These are phyloP conservation scores for Excoecaria cochinchinensis DNA, from an alignment of 345 rosid species.

Conservation along the genomic window DNA sequence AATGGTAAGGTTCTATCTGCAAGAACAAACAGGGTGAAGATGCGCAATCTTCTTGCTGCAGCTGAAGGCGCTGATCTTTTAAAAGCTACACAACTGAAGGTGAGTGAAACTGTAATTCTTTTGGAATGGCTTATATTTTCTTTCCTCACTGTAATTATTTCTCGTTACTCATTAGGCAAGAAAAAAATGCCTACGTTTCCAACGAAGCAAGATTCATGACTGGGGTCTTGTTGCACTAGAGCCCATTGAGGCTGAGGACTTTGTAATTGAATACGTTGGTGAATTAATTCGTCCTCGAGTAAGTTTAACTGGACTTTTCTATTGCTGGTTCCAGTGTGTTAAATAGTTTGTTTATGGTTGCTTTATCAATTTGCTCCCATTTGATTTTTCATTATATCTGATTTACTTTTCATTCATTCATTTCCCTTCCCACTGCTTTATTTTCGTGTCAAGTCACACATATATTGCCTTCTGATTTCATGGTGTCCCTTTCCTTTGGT, in stretches of 20 bases:
- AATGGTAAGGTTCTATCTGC: conserved; percentile 78
- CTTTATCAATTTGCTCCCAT: background rate
- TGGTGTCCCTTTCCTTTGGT: conserved; percentile 19
- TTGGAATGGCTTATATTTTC: conserved; percentile 12
- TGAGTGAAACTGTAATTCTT: conserved; percentile 26
- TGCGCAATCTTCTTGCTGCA: conserved; percentile 97
- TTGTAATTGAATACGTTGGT: conserved; percentile 97
- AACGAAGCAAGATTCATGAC: conserved; percentile 94
- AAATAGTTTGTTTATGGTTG: background rate
- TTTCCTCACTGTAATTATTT: conserved; percentile 10
- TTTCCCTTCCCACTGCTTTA: background rate
- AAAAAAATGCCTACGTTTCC: conserved; percentile 86
- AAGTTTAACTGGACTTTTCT: conserved; percentile 32
- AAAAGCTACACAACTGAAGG: conserved; percentile 93
- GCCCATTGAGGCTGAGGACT: conserved; percentile 95
- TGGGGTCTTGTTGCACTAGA: conserved; percentile 98
- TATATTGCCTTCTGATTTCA: background rate
- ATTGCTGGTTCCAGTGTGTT: conserved; percentile 3
- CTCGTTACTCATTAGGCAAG: conserved; percentile 62
- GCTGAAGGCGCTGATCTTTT: conserved; percentile 95
- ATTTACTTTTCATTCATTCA: background rate
- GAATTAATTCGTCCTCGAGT: conserved; percentile 93
- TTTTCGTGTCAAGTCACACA: conserved; percentile 5
- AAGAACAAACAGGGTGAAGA: conserved; percentile 90
- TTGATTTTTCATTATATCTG: background rate